A percentile compares a stretch with the other conserved stretches of the same genome.
Evolutionary conservation across 2,329 filamentous ascomycete genomes (phyloP).

Genomic region (Fusarium dlaminii): DNA sequence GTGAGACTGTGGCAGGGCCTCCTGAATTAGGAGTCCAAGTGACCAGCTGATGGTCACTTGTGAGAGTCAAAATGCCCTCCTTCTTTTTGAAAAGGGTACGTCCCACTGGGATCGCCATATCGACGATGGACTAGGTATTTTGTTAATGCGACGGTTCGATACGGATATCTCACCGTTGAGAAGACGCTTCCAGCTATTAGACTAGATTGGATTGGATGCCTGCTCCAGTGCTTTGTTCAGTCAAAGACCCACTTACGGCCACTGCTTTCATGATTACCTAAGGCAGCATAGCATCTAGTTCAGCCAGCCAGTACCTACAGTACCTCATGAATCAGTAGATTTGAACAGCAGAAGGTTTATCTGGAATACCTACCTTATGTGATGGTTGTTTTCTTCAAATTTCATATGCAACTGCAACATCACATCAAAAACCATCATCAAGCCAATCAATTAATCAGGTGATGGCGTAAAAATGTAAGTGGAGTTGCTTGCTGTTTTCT

Average conservation of each 20-base stretch:
- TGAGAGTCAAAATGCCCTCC: conserved; percentile 83
- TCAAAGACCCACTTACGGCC: conserved; percentile 17
- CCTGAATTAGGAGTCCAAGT: conserved; percentile 81
- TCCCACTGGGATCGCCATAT: conserved; percentile 70
- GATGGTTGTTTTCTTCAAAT: background rate
- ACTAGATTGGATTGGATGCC: background rate
- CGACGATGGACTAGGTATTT: background rate
- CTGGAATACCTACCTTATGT: background rate
- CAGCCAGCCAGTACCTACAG: no score
- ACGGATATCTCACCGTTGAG: background rate
- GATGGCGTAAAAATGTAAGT: background rate
- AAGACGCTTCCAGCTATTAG: background rate
- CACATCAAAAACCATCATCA: background rate
- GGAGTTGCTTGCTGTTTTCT: background rate
- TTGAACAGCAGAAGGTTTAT: background rate
- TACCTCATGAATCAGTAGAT: background rate
- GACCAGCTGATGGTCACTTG: conserved; percentile 76
- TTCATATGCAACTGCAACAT: background rate
- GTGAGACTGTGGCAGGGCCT: conserved; percentile 71
- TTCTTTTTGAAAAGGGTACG: conserved; percentile 93
- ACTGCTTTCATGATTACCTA: conserved; percentile 21
- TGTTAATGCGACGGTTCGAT: background rate
- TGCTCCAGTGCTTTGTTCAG: background rate
- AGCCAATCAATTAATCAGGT: background rate
- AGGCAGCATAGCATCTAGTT: background rate